Evolutionary conservation across 352 stramenopile species (phyloP).

Genomic region (Globisporangium mamillatum): DNA sequence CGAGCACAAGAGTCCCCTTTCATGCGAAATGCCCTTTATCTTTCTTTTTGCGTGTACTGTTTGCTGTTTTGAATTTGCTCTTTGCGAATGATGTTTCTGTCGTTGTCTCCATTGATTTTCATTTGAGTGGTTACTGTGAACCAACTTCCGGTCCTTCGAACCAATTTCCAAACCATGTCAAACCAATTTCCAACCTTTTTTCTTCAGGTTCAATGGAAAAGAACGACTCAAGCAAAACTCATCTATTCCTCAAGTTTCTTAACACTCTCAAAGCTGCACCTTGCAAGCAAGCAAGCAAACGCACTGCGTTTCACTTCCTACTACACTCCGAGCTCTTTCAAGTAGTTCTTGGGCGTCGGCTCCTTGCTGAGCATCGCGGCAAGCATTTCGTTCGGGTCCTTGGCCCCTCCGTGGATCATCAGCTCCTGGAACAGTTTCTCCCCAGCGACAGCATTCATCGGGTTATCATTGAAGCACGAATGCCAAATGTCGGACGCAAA

Average conservation of each 20-base stretch:
- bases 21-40: not conserved
- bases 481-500: slow-evolving; percentile 90
- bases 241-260: not conserved
- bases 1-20: slow-evolving; percentile 10
- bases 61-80: not conserved
- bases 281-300: not conserved
- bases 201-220: not conserved
- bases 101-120: not conserved
- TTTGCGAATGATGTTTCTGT: not conserved
- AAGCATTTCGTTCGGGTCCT: slow-evolving; percentile 85
- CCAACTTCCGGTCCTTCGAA: not conserved
- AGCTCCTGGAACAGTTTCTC: slow-evolving; percentile 66
- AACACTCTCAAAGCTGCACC: not conserved
- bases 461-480: slow-evolving; percentile 57
- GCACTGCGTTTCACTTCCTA: not conserved
- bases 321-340: slow-evolving; percentile 71
- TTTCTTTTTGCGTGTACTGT: slow-evolving; percentile 8
- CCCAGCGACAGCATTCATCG: slow-evolving; percentile 58
- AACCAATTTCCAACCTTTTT: not conserved
- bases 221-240: not conserved
- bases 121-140: not conserved
- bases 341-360: slow-evolving; percentile 59
- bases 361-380: slow-evolving; percentile 55
- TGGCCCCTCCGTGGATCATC: slow-evolving; percentile 84
- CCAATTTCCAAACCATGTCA: too few species aligned